These are phyloP conservation scores for Actinomortierella ambigua DNA, from an alignment of 371 early-diverging fungal species.

Conservation along the genomic window DNA sequence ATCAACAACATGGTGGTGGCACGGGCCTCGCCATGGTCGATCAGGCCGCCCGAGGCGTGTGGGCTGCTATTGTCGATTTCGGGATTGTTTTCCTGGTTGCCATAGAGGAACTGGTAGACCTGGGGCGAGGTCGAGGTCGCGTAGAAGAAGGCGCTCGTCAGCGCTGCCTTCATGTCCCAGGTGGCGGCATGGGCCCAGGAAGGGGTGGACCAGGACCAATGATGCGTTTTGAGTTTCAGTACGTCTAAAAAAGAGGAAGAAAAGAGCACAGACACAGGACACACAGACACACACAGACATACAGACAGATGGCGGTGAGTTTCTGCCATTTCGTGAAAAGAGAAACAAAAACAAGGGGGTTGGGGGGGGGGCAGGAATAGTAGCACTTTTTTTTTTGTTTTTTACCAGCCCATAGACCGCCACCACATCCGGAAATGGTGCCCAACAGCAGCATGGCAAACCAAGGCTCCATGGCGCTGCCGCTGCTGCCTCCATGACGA, in stretches of 20 bases:
- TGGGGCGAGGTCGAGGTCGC: slow-evolving; percentile 43
- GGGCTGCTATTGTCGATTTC: too few species aligned
- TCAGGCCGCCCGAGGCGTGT: slow-evolving; percentile 14
- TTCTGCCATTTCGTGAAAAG: neutral
- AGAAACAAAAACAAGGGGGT: slow-evolving; percentile 1
- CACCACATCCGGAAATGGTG: slow-evolving; percentile 59
- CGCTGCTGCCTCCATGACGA: slow-evolving; percentile 18
- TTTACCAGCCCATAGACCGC: slow-evolving; percentile 57
- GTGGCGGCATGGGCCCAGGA: slow-evolving; percentile 23
- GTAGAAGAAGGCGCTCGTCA: slow-evolving; percentile 36
- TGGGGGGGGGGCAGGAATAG: neutral
- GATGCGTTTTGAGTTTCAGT: slow-evolving; percentile 30
- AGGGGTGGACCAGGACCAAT: slow-evolving; percentile 31
- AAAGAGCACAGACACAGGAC: too few species aligned
- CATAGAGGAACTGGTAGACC: slow-evolving; percentile 13
- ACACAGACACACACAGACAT: too few species aligned
- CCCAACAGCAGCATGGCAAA: slow-evolving; percentile 61
- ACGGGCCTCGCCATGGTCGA: slow-evolving; percentile 36
- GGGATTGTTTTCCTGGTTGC: too few species aligned
- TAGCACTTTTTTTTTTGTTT: too few species aligned
- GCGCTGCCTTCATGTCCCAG: slow-evolving; percentile 42
- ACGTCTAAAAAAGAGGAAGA: too few species aligned
- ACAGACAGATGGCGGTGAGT: too few species aligned
- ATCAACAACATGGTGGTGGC: slow-evolving; percentile 38
- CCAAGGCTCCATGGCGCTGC: slow-evolving; percentile 27